Conservation (phyloP, 78 protist species). For the Bodo saltans region DNA sequence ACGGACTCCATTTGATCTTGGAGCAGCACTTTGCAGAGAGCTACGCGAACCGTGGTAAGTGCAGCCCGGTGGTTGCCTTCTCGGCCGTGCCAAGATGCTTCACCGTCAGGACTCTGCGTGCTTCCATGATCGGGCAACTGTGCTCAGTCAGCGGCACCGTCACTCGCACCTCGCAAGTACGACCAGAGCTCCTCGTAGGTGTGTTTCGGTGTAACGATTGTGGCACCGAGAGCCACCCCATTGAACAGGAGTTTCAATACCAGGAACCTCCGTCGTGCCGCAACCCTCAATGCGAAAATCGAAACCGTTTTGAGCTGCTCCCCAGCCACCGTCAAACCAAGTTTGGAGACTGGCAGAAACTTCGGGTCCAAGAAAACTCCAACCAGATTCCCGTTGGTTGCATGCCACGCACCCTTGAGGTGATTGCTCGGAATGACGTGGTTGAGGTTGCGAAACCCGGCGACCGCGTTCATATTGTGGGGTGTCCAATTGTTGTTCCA, state of each 20-base stretch:
- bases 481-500: conserved; percentile 94
- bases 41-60: not conserved
- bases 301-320: conserved; percentile 56
- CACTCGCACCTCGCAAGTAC: conserved; percentile 90
- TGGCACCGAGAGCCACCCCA: conserved; percentile 20
- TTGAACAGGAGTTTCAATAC: conserved; percentile 93
- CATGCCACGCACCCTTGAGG: conserved; percentile 88
- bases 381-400: conserved; percentile 82
- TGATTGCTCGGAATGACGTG: conserved; percentile 77
- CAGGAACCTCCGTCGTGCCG: conserved; percentile 60
- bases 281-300: conserved; percentile 59
- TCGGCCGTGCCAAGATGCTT: not conserved
- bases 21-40: not conserved
- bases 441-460: conserved; percentile 96
- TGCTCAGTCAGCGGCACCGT: conserved; percentile 87
- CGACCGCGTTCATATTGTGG: conserved; percentile 82
- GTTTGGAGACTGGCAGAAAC: conserved; percentile 93
- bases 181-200: conserved; percentile 93
- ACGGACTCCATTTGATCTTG: not conserved
- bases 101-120: conserved; percentile 8
- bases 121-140: conserved; percentile 66
- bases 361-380: conserved; percentile 79
- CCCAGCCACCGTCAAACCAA: conserved; percentile 47
- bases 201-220: conserved; percentile 85
- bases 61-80: not conserved